Evolutionary conservation across 768 basidiomycete genomes (phyloP).

Genomic region (Neoboletus subvelutipes): DNA sequence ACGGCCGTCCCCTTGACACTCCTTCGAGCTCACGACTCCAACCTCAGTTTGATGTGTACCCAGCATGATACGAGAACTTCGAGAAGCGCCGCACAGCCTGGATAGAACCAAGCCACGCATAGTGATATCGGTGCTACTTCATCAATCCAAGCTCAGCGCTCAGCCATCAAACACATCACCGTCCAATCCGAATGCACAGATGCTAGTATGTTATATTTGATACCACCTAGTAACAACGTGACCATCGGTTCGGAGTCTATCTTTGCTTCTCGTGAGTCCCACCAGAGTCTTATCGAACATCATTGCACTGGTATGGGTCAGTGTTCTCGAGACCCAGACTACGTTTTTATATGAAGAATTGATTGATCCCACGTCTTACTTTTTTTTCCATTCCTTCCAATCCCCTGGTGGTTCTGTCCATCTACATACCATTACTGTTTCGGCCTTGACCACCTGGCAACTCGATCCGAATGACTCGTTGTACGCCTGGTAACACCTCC

Average conservation of each 20-base stretch:
- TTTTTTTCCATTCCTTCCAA: background rate
- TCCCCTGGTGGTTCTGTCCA: background rate
- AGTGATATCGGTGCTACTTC: background rate
- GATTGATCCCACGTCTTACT: constrained; percentile 9
- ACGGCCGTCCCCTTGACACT: background rate
- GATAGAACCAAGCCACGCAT: background rate
- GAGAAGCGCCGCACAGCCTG: constrained; percentile 10
- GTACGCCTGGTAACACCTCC: background rate
- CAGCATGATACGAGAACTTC: background rate
- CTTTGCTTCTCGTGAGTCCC: background rate
- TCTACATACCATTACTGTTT: background rate
- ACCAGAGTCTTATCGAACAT: background rate
- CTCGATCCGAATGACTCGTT: constrained; percentile 1
- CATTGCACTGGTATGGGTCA: constrained; percentile 6
- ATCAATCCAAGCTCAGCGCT: constrained; percentile 2
- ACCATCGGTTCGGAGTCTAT: background rate
- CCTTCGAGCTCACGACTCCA: background rate
- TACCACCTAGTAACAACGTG: background rate
- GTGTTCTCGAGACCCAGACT: background rate
- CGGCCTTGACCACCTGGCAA: background rate
- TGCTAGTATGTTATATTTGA: background rate
- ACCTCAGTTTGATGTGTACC: background rate
- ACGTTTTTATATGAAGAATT: constrained; percentile 9
- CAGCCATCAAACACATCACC: constrained; percentile 2
- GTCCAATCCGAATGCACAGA: background rate